A percentile compares a stretch with the other conserved stretches of the same genome.
Evolutionary conservation across 2,329 filamentous ascomycete genomes (phyloP).

Genomic region (Sporothrix sp.): DNA sequence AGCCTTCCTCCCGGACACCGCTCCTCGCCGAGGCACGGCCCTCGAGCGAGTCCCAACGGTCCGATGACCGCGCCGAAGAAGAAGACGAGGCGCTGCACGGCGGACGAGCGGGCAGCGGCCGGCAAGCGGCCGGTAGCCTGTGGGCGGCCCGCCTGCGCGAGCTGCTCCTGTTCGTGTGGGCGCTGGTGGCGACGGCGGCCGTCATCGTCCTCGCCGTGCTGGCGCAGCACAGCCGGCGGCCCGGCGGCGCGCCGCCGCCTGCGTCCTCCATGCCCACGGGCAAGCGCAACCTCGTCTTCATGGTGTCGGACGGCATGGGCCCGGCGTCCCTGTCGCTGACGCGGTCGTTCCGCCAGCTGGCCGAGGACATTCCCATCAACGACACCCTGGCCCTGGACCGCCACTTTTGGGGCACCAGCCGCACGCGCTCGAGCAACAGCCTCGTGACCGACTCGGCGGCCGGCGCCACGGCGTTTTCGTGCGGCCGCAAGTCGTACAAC

Average conservation of each 20-base stretch:
- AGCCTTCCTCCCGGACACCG: slow-evolving; percentile 35
- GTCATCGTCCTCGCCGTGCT: slow-evolving; percentile 73
- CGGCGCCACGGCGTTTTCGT: slow-evolving; percentile 94
- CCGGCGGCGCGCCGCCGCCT: slow-evolving; percentile 23
- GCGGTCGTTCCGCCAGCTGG: slow-evolving; percentile 72
- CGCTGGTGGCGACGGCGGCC: slow-evolving; percentile 65
- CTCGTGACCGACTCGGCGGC: slow-evolving; percentile 92
- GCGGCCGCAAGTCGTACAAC: slow-evolving; percentile 90
- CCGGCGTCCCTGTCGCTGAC: slow-evolving; percentile 83
- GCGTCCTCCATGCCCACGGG: slow-evolving; percentile 31
- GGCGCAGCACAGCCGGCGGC: slow-evolving; percentile 59
- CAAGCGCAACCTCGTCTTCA: slow-evolving; percentile 94
- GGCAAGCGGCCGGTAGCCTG: background rate
- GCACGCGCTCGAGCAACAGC: slow-evolving; percentile 74
- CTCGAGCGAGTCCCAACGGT: slow-evolving; percentile 23
- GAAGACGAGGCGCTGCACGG: slow-evolving; percentile 25
- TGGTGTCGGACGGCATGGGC: slow-evolving; percentile 99
- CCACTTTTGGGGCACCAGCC: slow-evolving; percentile 81
- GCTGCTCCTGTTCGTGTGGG: slow-evolving; percentile 70
- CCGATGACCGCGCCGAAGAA: slow-evolving; percentile 24
- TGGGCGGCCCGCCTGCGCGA: slow-evolving; percentile 49
- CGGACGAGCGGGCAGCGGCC: background rate
- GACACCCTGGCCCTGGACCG: slow-evolving; percentile 73
- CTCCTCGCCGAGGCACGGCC: slow-evolving; percentile 30
- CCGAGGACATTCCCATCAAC: slow-evolving; percentile 60